Evolutionary conservation across 257 asterid species (phyloP), one percentile per base, ranked within the genome.

Genomic region (Osmanthus fragrans): DNA sequence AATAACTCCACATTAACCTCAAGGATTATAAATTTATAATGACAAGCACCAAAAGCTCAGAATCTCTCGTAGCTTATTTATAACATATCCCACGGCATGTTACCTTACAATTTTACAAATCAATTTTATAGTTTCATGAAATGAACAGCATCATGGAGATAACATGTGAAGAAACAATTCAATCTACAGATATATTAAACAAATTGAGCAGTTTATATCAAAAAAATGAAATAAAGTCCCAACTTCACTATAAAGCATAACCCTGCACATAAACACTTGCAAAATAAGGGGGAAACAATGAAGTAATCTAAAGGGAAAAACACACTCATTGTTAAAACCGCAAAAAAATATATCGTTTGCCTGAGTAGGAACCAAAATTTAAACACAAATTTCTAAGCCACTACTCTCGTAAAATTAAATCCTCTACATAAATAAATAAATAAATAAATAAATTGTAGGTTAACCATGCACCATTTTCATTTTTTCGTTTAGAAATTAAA

Each of bases 41-140:
- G 18, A 21, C 73, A 68, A 51, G 32, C 30, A 80, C 34, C 77
- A 39, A 74, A 76, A 75, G 63, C 64, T 54, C 58, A 73, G 12
- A 39, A 27, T 74, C 58, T 23, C 74, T 56, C 42, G 23, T 54
- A 49, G 7, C 71, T 72, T 36, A 70, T 36, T 18, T 37, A 37
- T 65, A 49, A 54, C 78, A 72, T 70, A 77, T 60, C 72, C 79
- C 16, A 64, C 36, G 4, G 27, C 77, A 70, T 49, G 58, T 49
- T 4, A 8, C 19, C 15, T 54, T 15, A 49, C 66, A 45, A 73
- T 1, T 5, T 73, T 71, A 4, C 70, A 37, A n/a, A 39, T 34
- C 30, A 66, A 73, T 71, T 30, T 74, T 60, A 60, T 68, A 71
- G 13, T 45, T 40, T 34, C 29, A 75, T 42, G 66, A 60, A 42